phyloP scores from a whole-genome alignment of 176 grass and related monocot genomes.

The Avena insularis region DNA sequence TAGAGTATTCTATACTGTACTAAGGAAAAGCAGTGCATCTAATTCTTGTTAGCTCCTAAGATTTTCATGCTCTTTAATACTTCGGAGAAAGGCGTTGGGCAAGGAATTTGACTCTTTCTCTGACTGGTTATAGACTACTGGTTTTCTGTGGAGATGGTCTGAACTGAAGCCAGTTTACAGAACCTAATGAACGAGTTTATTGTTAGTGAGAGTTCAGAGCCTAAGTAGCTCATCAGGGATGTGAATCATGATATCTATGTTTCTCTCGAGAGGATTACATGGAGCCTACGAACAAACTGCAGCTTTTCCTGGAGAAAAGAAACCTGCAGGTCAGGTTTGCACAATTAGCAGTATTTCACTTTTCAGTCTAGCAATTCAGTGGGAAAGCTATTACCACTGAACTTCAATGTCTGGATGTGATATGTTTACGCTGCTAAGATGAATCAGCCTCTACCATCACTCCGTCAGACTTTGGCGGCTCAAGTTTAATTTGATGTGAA shows the following conservation, averaged over 20 bases:
- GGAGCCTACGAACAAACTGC: conserved; percentile 46
- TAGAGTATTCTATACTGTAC: background rate
- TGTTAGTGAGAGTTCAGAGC: conserved; percentile 45
- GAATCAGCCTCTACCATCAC: background rate
- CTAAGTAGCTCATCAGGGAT: conserved; percentile 57
- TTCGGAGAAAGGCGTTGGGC: conserved; percentile 40
- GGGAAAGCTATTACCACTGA: conserved; percentile 44
- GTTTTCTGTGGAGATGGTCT: conserved; percentile 47
- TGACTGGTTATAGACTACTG: conserved; percentile 45
- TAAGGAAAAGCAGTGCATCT: background rate
- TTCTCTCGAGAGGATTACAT: conserved; percentile 56
- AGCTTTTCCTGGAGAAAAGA: conserved; percentile 54
- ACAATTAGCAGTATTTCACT: conserved; percentile 15
- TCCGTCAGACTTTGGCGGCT: background rate
- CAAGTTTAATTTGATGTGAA: background rate
- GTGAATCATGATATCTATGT: conserved; percentile 42
- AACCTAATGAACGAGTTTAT: conserved; percentile 70
- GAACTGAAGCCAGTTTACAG: conserved; percentile 45
- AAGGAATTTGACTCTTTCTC: conserved; percentile 57
- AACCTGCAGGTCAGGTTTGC: conserved; percentile 35
- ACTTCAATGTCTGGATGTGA: conserved; percentile 49
- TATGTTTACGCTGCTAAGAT: conserved; percentile 46
- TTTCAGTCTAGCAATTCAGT: background rate
- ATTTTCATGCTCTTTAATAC: conserved; percentile 12
- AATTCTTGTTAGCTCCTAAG: conserved; percentile 22